These are phyloP conservation scores for Citrullus amarus DNA, from an alignment of 306 rosid genomes.

Conservation along the genomic window DNA sequence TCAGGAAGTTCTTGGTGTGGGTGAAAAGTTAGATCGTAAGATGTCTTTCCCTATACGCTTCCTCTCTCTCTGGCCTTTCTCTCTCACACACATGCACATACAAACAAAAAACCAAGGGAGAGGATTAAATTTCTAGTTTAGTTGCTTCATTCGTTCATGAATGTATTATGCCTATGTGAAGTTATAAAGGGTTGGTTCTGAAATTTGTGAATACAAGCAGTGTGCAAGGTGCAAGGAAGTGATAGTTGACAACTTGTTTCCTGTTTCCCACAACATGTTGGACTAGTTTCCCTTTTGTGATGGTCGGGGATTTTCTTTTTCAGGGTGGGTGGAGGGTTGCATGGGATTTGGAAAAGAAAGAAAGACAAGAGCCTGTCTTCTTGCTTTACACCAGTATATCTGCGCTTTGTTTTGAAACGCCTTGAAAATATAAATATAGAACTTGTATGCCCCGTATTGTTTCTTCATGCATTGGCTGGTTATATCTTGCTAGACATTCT, in stretches of 20 bases:
- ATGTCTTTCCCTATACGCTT: not conserved
- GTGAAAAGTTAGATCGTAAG: constrained; percentile 99
- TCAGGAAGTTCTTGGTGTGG: constrained; percentile 99
- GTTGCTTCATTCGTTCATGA: not conserved
- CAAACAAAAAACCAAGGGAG: not conserved
- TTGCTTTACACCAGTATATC: not conserved
- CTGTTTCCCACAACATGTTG: no score
- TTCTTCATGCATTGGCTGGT: not conserved
- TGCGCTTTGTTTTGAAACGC: not conserved
- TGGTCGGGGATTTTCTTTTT: not conserved
- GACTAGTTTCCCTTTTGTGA: not conserved
- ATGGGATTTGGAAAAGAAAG: not conserved
- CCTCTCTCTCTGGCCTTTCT: not conserved
- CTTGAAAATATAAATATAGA: not conserved
- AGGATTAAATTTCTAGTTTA: not conserved
- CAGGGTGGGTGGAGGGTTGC: not conserved
- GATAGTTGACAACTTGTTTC: not conserved
- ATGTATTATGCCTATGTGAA: not conserved
- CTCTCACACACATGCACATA: not conserved
- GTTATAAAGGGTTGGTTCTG: not conserved
- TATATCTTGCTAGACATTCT: not conserved
- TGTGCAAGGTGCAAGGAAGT: not conserved
- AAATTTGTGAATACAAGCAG: not conserved
- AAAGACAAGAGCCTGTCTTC: not conserved
- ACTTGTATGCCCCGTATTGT: not conserved